Conservation (phyloP, 208 protist species). For the Crithidia bombi region DNA sequence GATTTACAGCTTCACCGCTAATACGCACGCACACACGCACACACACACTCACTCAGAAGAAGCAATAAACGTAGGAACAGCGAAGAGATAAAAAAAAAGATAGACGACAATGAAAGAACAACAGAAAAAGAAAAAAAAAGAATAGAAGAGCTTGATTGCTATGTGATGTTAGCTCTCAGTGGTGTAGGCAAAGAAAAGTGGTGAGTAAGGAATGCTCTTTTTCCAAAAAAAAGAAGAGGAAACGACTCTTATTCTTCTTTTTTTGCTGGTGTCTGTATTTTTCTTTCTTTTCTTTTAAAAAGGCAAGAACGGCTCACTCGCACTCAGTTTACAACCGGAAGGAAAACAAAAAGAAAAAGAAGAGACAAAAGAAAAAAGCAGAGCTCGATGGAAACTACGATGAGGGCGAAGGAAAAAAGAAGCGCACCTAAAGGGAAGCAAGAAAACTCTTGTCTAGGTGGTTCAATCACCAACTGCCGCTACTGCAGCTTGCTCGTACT, state of each 20-base stretch:
- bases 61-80: background rate
- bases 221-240: background rate
- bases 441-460: background rate
- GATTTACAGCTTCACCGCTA: background rate
- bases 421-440: slow-evolving; percentile 4
- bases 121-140: slow-evolving; percentile 17
- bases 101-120: slow-evolving; percentile 7
- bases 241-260: slow-evolving; percentile 13
- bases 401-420: background rate
- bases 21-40: too few species aligned
- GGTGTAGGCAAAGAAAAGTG: slow-evolving; percentile 2
- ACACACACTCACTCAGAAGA: too few species aligned
- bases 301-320: background rate
- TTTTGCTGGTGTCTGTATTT: too few species aligned
- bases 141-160: slow-evolving; percentile 5
- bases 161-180: background rate
- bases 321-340: background rate
- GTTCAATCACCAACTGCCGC: slow-evolving; percentile 1
- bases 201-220: background rate
- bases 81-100: background rate
- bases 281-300: too few species aligned
- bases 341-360: background rate
- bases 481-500: slow-evolving; percentile 12
- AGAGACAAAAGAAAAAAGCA: slow-evolving; percentile 2
- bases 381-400: slow-evolving; percentile 7